A percentile compares a stretch with the other conserved stretches of the same genome.
These are phyloP conservation scores for Aureobasidium sp. DNA, from an alignment of 2,329 filamentous ascomycete species.

Conservation along the genomic window DNA sequence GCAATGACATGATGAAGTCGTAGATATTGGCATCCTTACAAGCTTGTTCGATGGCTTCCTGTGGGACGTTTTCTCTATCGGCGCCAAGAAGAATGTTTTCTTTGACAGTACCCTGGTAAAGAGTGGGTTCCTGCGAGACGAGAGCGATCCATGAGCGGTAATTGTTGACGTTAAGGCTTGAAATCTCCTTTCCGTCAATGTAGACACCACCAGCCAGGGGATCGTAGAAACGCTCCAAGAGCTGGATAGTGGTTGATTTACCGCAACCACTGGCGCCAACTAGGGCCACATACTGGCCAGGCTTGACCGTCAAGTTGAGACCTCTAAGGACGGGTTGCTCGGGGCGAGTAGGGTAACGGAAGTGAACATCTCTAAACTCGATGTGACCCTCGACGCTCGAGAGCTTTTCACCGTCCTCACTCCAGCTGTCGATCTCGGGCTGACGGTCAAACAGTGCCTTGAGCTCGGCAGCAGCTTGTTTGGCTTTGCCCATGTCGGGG, in stretches of 20 bases:
- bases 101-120: constrained; percentile 85
- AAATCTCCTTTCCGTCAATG: constrained; percentile 77
- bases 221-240: constrained; percentile 93
- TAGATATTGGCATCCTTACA: constrained; percentile 90
- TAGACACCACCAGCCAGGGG: constrained; percentile 71
- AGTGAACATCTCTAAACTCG: constrained; percentile 88
- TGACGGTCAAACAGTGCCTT: constrained; percentile 77
- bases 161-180: constrained; percentile 70
- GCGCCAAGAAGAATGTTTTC: constrained; percentile 85
- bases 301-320: constrained; percentile 63
- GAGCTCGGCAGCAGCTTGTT: constrained; percentile 70
- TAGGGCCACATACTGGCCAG: constrained; percentile 77
- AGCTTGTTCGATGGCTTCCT: constrained; percentile 65
- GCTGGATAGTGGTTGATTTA: constrained; percentile 85
- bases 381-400: constrained; percentile 63
- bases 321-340: constrained; percentile 89
- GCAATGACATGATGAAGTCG: constrained; percentile 79
- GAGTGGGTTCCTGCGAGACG: constrained; percentile 86
- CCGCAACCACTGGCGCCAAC: constrained; percentile 93
- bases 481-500: constrained; percentile 88
- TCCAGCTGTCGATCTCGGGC: constrained; percentile 78
- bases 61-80: constrained; percentile 54
- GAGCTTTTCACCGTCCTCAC: constrained; percentile 55
- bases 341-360: constrained; percentile 84
- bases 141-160: constrained; percentile 79